Percentiles rank a stretch among this genome's conserved stretches.
These are phyloP conservation scores for Coemansia sp. DNA, from an alignment of 192 early-diverging fungal species.

Conservation along the genomic window DNA sequence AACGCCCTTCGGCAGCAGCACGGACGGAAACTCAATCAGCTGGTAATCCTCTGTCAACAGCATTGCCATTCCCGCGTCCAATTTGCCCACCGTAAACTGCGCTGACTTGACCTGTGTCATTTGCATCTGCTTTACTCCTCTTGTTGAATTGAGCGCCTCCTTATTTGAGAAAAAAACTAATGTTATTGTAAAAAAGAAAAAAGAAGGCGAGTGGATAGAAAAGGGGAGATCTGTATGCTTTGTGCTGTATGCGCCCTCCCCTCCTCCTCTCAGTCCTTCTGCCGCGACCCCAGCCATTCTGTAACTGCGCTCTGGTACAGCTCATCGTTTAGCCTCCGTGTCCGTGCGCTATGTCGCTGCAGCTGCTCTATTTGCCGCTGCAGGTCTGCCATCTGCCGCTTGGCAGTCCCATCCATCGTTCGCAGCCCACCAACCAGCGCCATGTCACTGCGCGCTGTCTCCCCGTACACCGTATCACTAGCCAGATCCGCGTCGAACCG, in stretches of 20 bases:
- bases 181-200: conserved; percentile 1
- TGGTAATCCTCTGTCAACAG: conserved; percentile 97
- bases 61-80: conserved; percentile 88
- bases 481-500: conserved; percentile 29
- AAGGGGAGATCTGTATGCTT: background rate
- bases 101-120: conserved; percentile 46
- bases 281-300: conserved; percentile 40
- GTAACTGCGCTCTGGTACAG: conserved; percentile 52
- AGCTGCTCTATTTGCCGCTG: conserved; percentile 38
- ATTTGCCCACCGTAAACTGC: conserved; percentile 86
- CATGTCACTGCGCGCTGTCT: conserved; percentile 22
- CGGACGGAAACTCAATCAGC: conserved; percentile 95
- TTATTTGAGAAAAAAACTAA: background rate
- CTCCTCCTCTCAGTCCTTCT: conserved; percentile 13
- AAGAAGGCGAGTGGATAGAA: background rate
- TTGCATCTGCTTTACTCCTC: background rate
- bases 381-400: conserved; percentile 34
- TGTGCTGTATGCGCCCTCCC: background rate
- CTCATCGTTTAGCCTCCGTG: conserved; percentile 53
- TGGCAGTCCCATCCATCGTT: conserved; percentile 16
- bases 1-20: conserved; percentile 92
- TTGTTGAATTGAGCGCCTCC: background rate
- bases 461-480: conserved; percentile 14
- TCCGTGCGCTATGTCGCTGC: conserved; percentile 41
- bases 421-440: conserved; percentile 20